Percentiles rank a stretch among this genome's conserved stretches.
Evolutionary conservation across 805 yeast genomes (phyloP).

Genomic region (Starmerella cellae): DNA sequence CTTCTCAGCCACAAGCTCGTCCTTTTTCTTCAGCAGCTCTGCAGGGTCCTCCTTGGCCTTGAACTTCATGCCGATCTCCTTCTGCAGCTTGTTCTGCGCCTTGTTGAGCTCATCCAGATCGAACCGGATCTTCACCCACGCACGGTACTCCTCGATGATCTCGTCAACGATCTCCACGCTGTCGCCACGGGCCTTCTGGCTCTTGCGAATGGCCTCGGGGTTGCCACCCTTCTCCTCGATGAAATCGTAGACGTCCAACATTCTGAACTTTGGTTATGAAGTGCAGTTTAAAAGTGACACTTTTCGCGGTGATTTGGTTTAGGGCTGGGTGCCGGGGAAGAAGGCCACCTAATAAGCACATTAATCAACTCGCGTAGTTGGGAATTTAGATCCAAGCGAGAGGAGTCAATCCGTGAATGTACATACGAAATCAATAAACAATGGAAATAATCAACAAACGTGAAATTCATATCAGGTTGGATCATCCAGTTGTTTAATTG

Average conservation of each 20-base stretch:
- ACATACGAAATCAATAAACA: no score
- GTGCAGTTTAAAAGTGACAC: no score
- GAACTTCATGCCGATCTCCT: slow-evolving; percentile 81
- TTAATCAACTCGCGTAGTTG: no score
- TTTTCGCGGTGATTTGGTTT: no score
- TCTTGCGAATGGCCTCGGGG: slow-evolving; percentile 73
- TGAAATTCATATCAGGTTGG: no score
- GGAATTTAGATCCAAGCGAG: no score
- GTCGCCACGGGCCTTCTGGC: slow-evolving; percentile 90
- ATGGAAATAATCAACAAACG: no score
- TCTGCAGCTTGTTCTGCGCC: slow-evolving; percentile 75
- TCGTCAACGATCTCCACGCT: slow-evolving; percentile 92
- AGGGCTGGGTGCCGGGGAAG: no score
- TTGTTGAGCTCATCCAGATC: slow-evolving; percentile 85
- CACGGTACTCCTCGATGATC: slow-evolving; percentile 78
- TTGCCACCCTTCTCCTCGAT: slow-evolving; percentile 95
- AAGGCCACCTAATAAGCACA: no score
- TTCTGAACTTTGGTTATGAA: no score
- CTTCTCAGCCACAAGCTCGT: slow-evolving; percentile 56
- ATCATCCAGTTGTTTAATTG: no score
- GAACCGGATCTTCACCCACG: slow-evolving; percentile 82
- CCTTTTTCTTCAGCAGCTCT: slow-evolving; percentile 72
- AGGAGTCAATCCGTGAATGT: no score
- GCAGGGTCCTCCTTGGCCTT: slow-evolving; percentile 91
- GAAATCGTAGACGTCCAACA: slow-evolving; percentile 88